Evolutionary conservation across 441 rosid species (phyloP).

Genomic region (Populus tomentosa): DNA sequence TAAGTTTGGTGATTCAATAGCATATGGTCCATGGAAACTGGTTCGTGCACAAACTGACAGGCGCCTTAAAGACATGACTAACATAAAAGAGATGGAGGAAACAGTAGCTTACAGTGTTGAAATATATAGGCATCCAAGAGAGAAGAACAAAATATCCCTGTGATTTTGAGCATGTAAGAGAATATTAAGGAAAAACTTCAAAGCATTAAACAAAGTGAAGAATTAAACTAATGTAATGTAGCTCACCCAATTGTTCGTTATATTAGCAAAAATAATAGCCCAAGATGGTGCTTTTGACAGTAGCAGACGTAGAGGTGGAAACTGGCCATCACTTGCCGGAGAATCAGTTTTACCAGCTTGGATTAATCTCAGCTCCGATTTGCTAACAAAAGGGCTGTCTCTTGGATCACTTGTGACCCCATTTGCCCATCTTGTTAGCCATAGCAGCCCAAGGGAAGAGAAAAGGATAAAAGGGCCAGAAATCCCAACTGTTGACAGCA

Average conservation of each 20-base stretch:
- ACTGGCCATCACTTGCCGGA: conserved; percentile 22
- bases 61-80: no score
- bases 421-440: conserved; percentile 66
- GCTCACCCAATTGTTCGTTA: background rate
- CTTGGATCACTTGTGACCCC: conserved; percentile 60
- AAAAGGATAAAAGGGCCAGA: conserved; percentile 81
- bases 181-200: no score
- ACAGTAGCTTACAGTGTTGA: conserved; percentile 57
- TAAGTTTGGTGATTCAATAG: background rate
- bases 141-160: conserved; percentile 98
- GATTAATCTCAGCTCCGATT: conserved; percentile 62
- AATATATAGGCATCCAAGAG: conserved; percentile 98
- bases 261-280: background rate
- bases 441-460: conserved; percentile 38
- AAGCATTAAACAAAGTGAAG: background rate
- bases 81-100: background rate
- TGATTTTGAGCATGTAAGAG: conserved; percentile 8
- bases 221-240: background rate
- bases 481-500: conserved; percentile 69
- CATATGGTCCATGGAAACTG: background rate
- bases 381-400: conserved; percentile 53
- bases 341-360: conserved; percentile 64
- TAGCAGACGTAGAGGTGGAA: conserved; percentile 53
- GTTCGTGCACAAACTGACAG: background rate
- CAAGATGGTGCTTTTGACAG: conserved; percentile 27